Evolutionary conservation across 73 alveolate genomes (phyloP).

Genomic region (Paramecium sonneborni): DNA sequence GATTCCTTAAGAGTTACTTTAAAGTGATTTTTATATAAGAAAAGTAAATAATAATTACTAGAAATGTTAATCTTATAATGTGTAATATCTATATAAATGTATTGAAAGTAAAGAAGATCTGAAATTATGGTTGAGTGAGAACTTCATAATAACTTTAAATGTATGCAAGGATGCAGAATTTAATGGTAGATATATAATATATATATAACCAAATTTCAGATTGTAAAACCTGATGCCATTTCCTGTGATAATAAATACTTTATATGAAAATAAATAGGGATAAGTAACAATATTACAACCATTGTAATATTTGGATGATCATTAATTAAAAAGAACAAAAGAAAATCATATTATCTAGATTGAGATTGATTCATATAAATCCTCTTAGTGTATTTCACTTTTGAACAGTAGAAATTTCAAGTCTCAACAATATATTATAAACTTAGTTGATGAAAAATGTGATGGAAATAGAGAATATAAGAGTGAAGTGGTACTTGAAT

Average conservation of each 20-base stretch:
- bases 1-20: background rate
- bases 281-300: background rate
- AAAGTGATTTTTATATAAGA: background rate
- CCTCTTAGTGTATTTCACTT: background rate
- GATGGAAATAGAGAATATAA: slow-evolving; percentile 3
- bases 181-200: background rate
- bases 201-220: background rate
- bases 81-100: background rate
- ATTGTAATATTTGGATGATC: background rate
- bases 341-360: background rate
- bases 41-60: background rate
- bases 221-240: background rate
- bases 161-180: background rate
- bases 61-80: background rate
- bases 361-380: background rate
- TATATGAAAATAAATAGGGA: background rate
- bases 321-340: background rate
- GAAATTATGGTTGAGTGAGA: background rate
- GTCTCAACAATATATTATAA: background rate
- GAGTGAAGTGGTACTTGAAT: background rate
- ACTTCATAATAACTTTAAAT: background rate
- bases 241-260: background rate
- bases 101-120: background rate
- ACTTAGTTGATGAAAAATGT: background rate
- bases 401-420: background rate